Percentiles rank a stretch among this genome's conserved stretches.
Evolutionary conservation across 805 yeast genomes (phyloP).

Genomic region (Maudiozyma saulgeensis): DNA sequence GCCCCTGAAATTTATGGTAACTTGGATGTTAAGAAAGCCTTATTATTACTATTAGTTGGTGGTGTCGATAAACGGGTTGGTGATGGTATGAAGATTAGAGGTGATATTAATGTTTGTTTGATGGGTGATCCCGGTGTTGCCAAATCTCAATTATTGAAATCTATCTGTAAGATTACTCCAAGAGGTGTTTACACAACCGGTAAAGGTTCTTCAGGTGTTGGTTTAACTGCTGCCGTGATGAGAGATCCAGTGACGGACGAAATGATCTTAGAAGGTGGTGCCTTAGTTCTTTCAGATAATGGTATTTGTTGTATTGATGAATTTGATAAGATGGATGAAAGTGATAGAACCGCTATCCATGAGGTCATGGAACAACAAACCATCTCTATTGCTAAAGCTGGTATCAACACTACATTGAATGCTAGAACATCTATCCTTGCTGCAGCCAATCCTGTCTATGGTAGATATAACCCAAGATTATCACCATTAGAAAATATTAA

Average conservation of each 20-base stretch:
- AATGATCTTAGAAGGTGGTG: constrained; percentile 97
- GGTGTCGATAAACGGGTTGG: constrained; percentile 93
- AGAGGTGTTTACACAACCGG: constrained; percentile 97
- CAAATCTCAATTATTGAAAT: constrained; percentile 87
- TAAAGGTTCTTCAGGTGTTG: constrained; percentile 97
- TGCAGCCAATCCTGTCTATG: constrained; percentile 96
- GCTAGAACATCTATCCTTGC: constrained; percentile 94
- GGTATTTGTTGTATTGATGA: constrained; percentile 99
- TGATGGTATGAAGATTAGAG: constrained; percentile 95
- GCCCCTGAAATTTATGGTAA: constrained; percentile 98
- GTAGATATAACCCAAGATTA: constrained; percentile 81
- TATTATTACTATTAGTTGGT: constrained; percentile 76
- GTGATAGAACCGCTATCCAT: constrained; percentile 94
- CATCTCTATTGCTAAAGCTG: constrained; percentile 93
- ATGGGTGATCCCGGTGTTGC: constrained; percentile 99
- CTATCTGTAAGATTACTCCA: constrained; percentile 87
- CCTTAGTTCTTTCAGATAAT: constrained; percentile 90
- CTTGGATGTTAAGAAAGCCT: constrained; percentile 83
- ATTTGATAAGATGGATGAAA: constrained; percentile 97
- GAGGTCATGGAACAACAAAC: constrained; percentile 99
- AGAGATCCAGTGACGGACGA: constrained; percentile 98
- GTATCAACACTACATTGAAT: constrained; percentile 89
- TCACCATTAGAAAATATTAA: constrained; percentile 94
- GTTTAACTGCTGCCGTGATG: constrained; percentile 98
- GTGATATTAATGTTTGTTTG: constrained; percentile 88